Conservation (phyloP, 2,329 filamentous ascomycete genomes). For the Acephala macrosclerotiorum region DNA sequence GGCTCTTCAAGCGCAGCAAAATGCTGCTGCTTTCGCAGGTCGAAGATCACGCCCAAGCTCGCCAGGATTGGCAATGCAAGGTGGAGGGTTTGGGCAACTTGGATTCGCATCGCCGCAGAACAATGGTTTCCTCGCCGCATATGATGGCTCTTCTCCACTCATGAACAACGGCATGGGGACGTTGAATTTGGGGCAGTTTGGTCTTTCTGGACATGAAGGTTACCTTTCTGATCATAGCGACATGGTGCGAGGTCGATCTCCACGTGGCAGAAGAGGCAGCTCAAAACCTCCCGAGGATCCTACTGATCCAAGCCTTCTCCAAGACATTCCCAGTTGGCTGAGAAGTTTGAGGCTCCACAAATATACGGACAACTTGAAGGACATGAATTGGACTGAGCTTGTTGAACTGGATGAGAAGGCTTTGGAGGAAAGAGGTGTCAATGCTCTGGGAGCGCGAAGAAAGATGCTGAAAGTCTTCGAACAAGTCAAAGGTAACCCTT, state of each 20-base stretch:
- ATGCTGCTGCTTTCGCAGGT: conserved; percentile 63
- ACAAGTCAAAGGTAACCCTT: conserved; percentile 77
- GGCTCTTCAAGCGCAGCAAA: conserved; percentile 74
- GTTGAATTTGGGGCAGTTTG: conserved; percentile 76
- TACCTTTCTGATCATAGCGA: conserved; percentile 96
- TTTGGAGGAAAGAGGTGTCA: conserved; percentile 90
- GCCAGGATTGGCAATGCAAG: conserved; percentile 85
- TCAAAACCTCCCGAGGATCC: conserved; percentile 98
- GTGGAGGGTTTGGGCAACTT: conserved; percentile 65
- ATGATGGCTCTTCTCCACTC: conserved; percentile 76
- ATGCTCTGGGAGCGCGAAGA: conserved; percentile 89
- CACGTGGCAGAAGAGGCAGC: conserved; percentile 88
- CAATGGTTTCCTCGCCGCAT: conserved; percentile 92
- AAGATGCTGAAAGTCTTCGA: conserved; percentile 99
- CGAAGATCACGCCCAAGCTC: conserved; percentile 89
- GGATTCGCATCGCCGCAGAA: conserved; percentile 88
- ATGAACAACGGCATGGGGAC: conserved; percentile 75
- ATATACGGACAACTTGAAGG: conserved; percentile 98
- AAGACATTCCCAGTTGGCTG: conserved; percentile 96
- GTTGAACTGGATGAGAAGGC: conserved; percentile 92
- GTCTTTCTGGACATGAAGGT: conserved; percentile 75
- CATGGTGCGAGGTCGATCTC: conserved; percentile 87
- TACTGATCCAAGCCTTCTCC: conserved; percentile 86
- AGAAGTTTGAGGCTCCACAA: conserved; percentile 95
- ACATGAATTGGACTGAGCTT: conserved; percentile 94